phyloP scores from a whole-genome alignment of 495 filamentous ascomycete genomes.

The Thermothielavioides terrestris region DNA sequence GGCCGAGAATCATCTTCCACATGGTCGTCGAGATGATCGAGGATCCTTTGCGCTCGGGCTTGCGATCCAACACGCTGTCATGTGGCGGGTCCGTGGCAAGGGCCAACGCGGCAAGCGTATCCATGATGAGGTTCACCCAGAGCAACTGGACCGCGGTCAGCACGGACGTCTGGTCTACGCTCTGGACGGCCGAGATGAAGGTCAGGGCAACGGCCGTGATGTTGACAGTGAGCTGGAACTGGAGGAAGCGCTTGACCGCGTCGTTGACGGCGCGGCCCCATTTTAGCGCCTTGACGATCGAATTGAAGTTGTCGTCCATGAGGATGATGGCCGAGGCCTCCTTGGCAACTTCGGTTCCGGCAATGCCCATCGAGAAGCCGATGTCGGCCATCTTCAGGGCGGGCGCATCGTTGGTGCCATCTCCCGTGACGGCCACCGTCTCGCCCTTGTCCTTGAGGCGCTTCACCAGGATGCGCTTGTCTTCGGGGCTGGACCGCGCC shows the following conservation, averaged over 20 bases:
- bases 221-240: conserved; percentile 90
- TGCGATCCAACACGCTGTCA: conserved; percentile 68
- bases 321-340: conserved; percentile 88
- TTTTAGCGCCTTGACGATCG: conserved; percentile 80
- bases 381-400: conserved; percentile 80
- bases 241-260: conserved; percentile 81
- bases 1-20: conserved; percentile 95
- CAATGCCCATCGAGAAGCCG: conserved; percentile 88
- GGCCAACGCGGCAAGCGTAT: conserved; percentile 79
- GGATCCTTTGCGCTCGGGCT: conserved; percentile 71
- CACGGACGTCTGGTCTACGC: conserved; percentile 55
- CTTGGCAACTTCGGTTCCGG: conserved; percentile 88
- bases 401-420: conserved; percentile 85
- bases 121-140: conserved; percentile 94
- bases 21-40: conserved; percentile 74
- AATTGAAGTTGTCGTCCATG: conserved; percentile 83
- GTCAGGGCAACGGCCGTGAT: conserved; percentile 78
- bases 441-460: conserved; percentile 66
- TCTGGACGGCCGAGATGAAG: conserved; percentile 75
- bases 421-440: conserved; percentile 80
- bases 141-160: conserved; percentile 79
- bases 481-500: conserved; percentile 78
- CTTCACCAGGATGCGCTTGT: conserved; percentile 73
- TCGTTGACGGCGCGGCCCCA: conserved; percentile 91
- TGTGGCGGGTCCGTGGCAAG: conserved; percentile 79